Base-by-base conservation (phyloP, 164 flowering plant genomes). In the Berberis vulgaris region DNA sequence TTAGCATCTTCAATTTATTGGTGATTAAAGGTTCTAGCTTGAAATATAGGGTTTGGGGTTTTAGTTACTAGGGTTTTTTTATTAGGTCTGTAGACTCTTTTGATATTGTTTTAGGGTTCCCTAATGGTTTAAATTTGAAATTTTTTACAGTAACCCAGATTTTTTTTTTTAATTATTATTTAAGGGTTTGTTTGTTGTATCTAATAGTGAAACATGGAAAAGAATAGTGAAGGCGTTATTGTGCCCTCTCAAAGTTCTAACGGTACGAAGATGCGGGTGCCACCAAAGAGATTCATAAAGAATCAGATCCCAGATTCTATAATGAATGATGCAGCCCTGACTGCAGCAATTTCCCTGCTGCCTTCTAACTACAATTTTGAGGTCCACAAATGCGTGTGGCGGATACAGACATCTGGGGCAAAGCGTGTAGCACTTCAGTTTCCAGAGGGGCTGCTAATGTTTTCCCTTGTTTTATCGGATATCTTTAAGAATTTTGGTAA, bases 401-500 rank as follows among this genome's bases (percentile, higher is more conserved):
- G 99, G 59, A 71, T 87, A 47, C 74, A 62, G 49, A 71, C 86
- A 65, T 52, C 85, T n/a, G 59, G 69, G 49, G 85, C 95, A 55
- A 82, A 76, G 68, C 86, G 93, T 55, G 83, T 94, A 26, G 99
- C 99, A 13, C 87, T 91, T 68, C 99, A 94, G 78, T 82, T 94
- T 67, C 97, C 99, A 2, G 99, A 94, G 65, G 99, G 99, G 65
- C 89, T 94, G 54, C 89, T 94, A 73, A 84, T 94, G 93, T 94
- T 82, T 76, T 80, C 98, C 6, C 85, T 84, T 61, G 66, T 79
- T 68, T 83, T 94, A 77, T 79, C 91, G 59, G 98, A 94, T 73
- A 86, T 94, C 77, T 76, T 94, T 77, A 72, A 82, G 62, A 57
- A 86, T 68, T 88, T 86, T 74, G 84, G 85, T 44, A 69, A 46